Percentiles rank a stretch among this genome's conserved stretches.
These are phyloP conservation scores for Fusarium transvaalense DNA, from an alignment of 2,329 filamentous ascomycete genomes.

Conservation along the genomic window DNA sequence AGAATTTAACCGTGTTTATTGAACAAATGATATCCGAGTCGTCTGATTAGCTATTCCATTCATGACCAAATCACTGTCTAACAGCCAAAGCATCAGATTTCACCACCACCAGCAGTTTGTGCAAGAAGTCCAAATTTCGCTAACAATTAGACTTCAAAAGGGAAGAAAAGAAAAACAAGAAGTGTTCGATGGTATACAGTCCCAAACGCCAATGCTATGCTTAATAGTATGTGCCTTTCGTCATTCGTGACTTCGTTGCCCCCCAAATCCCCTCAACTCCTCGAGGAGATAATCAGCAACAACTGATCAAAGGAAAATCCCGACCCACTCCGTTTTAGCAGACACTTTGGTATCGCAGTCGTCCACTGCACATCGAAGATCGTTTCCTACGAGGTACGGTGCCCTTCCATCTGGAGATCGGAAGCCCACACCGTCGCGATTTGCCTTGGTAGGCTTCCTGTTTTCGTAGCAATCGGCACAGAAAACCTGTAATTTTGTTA, in stretches of 20 bases:
- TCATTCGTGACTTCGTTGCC: conserved; percentile 37
- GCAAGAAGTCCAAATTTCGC: neutral
- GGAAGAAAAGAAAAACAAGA: neutral
- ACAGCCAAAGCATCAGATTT: conserved; percentile 5
- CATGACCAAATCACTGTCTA: conserved; percentile 1
- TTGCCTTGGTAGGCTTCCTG: conserved; percentile 58
- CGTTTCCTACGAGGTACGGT: conserved; percentile 40
- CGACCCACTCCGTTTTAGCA: conserved; percentile 70
- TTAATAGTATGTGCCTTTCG: conserved; percentile 19
- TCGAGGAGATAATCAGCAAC: conserved; percentile 43
- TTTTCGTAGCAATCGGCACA: conserved; percentile 72
- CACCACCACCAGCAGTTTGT: neutral
- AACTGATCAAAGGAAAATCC: conserved; percentile 65
- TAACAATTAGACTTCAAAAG: neutral
- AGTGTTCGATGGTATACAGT: conserved; percentile 14
- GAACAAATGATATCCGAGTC: neutral
- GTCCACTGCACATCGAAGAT: conserved; percentile 68
- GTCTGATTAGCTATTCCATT: neutral
- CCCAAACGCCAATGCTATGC: conserved; percentile 42
- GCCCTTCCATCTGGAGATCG: conserved; percentile 50
- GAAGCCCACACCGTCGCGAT: conserved; percentile 56
- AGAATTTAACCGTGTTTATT: conserved; percentile 14
- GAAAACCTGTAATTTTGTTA: conserved; percentile 64
- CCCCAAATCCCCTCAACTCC: conserved; percentile 1
- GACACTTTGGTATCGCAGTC: conserved; percentile 67